Percentiles rank a stretch among this genome's conserved stretches.
Evolutionary conservation across 1,284 basidiomycete genomes (phyloP).

Genomic region (Marasmius tenuissimus): DNA sequence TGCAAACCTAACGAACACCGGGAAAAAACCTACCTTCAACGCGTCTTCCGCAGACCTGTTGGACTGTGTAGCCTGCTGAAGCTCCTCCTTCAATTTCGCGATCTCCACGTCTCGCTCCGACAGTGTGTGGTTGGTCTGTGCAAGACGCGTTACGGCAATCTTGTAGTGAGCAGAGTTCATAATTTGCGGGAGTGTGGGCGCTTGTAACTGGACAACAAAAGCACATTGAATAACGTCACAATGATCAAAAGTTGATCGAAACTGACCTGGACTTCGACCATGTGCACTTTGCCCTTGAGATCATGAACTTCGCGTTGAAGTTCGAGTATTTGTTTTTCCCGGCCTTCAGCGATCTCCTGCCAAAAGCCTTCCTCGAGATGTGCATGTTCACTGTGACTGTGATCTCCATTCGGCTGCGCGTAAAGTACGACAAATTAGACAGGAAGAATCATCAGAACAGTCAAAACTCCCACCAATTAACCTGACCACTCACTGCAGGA

Average conservation of each 20-base stretch:
- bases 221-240: neutral
- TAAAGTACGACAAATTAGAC: slow-evolving; percentile 44
- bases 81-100: slow-evolving; percentile 27
- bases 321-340: slow-evolving; percentile 43
- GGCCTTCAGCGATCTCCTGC: slow-evolving; percentile 35
- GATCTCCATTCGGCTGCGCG: slow-evolving; percentile 29
- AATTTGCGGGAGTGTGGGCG: slow-evolving; percentile 23
- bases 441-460: slow-evolving; percentile 35
- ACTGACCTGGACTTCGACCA: slow-evolving; percentile 47
- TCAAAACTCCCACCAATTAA: slow-evolving; percentile 64
- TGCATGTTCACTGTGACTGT: slow-evolving; percentile 22
- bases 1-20: slow-evolving; percentile 8
- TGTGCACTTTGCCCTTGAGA: slow-evolving; percentile 40
- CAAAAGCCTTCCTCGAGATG: slow-evolving; percentile 29
- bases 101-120: slow-evolving; percentile 27
- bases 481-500: slow-evolving; percentile 68
- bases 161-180: slow-evolving; percentile 49
- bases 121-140: slow-evolving; percentile 32
- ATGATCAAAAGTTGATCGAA: neutral
- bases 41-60: slow-evolving; percentile 50
- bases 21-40: slow-evolving; percentile 35
- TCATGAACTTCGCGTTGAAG: slow-evolving; percentile 43
- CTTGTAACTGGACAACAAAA: neutral
- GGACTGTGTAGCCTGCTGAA: slow-evolving; percentile 34
- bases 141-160: slow-evolving; percentile 28